Evolutionary conservation across 2,329 filamentous ascomycete species (phyloP).

Genomic region (Rhynchosporium secalis): DNA sequence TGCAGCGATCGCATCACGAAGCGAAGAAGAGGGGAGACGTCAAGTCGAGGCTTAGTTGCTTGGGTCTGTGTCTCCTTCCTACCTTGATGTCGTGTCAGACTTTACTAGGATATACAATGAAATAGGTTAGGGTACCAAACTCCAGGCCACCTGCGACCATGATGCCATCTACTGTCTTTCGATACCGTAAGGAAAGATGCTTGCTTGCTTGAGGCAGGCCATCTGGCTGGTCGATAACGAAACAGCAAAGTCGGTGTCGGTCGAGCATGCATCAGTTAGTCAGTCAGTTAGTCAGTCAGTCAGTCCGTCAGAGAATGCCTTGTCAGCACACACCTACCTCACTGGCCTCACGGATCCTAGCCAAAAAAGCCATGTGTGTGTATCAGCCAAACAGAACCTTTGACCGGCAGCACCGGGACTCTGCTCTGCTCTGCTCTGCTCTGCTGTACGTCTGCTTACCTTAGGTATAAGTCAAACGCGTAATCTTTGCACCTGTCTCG

Average conservation of each 20-base stretch:
- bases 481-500: background rate
- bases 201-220: background rate
- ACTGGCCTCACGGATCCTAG: background rate
- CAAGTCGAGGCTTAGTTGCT: background rate
- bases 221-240: background rate
- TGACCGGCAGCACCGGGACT: constrained; percentile 11
- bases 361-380: background rate
- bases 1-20: constrained; percentile 6
- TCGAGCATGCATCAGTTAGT: background rate
- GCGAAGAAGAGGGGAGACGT: background rate
- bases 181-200: background rate
- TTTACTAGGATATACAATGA: background rate
- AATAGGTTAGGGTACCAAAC: background rate
- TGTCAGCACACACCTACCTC: constrained; percentile 6
- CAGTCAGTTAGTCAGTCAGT: background rate
- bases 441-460: background rate
- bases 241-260: background rate
- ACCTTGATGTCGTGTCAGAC: constrained; percentile 9
- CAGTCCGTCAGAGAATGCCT: background rate
- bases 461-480: constrained; percentile 4
- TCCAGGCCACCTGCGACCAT: background rate
- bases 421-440: background rate
- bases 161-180: constrained; percentile 10
- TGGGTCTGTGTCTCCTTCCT: background rate
- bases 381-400: constrained; percentile 3